Evolutionary conservation across 805 yeast species (phyloP), one percentile per base, ranked within the genome.

Genomic region (Yamadazyma insecticola): DNA sequence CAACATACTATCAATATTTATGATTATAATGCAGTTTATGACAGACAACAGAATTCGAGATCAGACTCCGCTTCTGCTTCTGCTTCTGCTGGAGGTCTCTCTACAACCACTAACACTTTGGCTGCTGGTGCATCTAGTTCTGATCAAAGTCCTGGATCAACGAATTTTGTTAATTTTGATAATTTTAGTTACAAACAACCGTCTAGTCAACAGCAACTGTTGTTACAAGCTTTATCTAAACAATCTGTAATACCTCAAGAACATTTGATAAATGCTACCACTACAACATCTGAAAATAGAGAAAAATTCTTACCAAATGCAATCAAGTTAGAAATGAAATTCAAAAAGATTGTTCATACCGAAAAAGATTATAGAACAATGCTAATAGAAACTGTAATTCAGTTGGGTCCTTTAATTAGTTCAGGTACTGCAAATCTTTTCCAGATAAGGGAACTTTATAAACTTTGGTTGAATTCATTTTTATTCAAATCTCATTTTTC

Each of bases 381-480:
- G 14, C 25, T 41, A 7, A 28, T 36, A 9, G 43, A 36, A 12
- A 36, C 32, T 11, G 40, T 41, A 4, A 33, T 38, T 5, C 27
- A 27, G 13, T 24, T 41, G 12, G 36, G 29, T 2, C 45, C 45
- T 5, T 17, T 36, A 11, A 38, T 41, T 10, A 25, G 15, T 9
- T 18, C 26, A 4, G 66, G 67, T 6, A 42, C 41, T 16, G 57
- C 60, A 13, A 32, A 49, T 4, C 44, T 61, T 26, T 41, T 32
- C 1, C 49, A 50, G 22, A 50, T 62, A 24, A 50, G 66, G 16
- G 34, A 34, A 15, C 41, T 63, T 14, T 63, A 60, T 43, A 47
- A 45, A 19, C 23, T 37, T 4, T 63, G 68, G 68, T 37, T 63
- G 22, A 48, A 48, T 22, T 55, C 57, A 7, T 60, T 61, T 29